Conservation (phyloP, 2,329 filamentous ascomycete species). For the Hymenoscyphus scutula region DNA sequence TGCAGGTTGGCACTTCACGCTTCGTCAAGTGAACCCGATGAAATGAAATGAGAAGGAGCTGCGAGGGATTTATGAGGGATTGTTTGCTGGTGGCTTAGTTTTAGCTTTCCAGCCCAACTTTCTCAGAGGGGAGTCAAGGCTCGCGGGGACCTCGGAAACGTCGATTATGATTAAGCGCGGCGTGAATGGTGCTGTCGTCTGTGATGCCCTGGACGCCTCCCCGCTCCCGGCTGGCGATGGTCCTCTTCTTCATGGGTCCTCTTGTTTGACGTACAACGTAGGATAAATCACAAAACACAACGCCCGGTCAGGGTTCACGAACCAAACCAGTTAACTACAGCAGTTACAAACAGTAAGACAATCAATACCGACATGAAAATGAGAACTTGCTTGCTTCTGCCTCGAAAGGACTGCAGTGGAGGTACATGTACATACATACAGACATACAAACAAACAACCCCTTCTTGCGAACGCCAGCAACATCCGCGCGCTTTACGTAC, state of each 20-base stretch:
- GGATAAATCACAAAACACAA: background rate
- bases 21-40: background rate
- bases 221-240: slow-evolving; percentile 3
- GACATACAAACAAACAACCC: background rate
- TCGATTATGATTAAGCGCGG: slow-evolving; percentile 12
- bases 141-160: background rate
- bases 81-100: slow-evolving; percentile 2
- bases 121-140: background rate
- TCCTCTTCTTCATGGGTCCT: background rate
- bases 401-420: background rate
- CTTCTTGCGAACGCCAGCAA: background rate
- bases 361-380: background rate
- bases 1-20: background rate
- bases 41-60: background rate
- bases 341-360: background rate
- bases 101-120: background rate
- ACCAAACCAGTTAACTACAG: background rate
- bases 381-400: background rate
- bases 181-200: background rate
- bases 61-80: background rate
- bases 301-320: background rate
- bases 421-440: background rate
- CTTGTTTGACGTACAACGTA: slow-evolving; percentile 5
- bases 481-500: slow-evolving; percentile 5
- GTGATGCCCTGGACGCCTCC: background rate